Evolutionary conservation across 2,329 filamentous ascomycete species (phyloP).

Genomic region (Hymenotorrendiella dingleyae): DNA sequence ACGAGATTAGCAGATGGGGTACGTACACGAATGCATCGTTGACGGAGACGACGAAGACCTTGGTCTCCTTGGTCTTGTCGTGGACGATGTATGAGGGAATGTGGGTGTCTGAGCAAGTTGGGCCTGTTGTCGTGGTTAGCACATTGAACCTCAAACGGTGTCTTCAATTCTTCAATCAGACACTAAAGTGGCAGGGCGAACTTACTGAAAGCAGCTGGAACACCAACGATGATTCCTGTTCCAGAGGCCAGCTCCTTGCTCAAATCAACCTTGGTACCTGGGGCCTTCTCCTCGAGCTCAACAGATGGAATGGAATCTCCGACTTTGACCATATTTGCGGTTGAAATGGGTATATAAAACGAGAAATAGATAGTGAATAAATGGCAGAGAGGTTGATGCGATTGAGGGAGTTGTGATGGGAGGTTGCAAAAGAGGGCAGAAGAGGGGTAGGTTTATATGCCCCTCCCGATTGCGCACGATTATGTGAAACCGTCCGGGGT

Average conservation of each 20-base stretch:
- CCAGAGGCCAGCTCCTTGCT: conserved; percentile 65
- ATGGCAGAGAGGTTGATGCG: no score
- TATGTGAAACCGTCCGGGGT: no score
- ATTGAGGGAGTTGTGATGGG: no score
- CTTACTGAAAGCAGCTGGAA: conserved; percentile 71
- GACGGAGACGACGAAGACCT: conserved; percentile 85
- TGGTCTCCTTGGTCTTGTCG: conserved; percentile 67
- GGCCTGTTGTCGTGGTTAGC: conserved; percentile 33
- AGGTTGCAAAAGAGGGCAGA: no score
- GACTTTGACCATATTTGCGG: conserved; percentile 46
- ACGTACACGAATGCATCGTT: conserved; percentile 93
- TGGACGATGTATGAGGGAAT: conserved; percentile 83
- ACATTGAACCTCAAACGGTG: neutral
- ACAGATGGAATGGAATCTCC: conserved; percentile 76
- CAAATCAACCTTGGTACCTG: conserved; percentile 86
- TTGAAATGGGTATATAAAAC: no score
- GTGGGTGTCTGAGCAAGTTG: conserved; percentile 62
- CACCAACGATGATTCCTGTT: conserved; percentile 78
- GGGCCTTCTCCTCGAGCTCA: conserved; percentile 76
- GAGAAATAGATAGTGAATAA: no score
- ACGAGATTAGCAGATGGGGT: neutral
- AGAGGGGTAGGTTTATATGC: no score
- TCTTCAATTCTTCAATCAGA: neutral
- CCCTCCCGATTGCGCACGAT: no score
- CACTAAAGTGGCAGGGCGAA: conserved; percentile 11